phyloP scores from a whole-genome alignment of 768 basidiomycete species.

The Lactarius deliciosus region DNA sequence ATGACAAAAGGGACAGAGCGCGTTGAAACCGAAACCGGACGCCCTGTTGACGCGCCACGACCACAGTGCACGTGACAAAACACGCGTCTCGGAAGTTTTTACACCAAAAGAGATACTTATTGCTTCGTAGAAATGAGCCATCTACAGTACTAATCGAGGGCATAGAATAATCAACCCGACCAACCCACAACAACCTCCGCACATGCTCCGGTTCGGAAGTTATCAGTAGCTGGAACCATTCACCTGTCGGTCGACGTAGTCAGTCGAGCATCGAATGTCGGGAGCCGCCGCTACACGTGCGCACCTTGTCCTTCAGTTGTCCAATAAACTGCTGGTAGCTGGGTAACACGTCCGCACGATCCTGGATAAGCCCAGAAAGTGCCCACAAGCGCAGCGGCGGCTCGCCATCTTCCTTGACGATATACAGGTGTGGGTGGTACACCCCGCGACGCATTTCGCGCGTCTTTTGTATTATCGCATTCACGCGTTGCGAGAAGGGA shows the following conservation, averaged over 20 bases:
- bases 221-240: slow-evolving; percentile 31
- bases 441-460: slow-evolving; percentile 91
- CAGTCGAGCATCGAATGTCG: slow-evolving; percentile 17
- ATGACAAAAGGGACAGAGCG: not conserved
- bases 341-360: slow-evolving; percentile 90
- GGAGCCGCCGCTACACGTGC: slow-evolving; percentile 3
- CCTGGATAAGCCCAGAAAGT: slow-evolving; percentile 89
- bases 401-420: slow-evolving; percentile 98
- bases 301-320: slow-evolving; percentile 86
- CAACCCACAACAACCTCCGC: not conserved
- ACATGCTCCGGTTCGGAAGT: not conserved
- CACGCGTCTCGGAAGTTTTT: not conserved
- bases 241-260: slow-evolving; percentile 23
- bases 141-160: slow-evolving; percentile 24
- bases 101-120: not conserved
- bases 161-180: slow-evolving; percentile 16
- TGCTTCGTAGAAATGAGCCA: slow-evolving; percentile 4
- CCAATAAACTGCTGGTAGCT: slow-evolving; percentile 96
- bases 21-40: not conserved
- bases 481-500: slow-evolving; percentile 92
- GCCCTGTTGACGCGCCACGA: not conserved
- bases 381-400: slow-evolving; percentile 95
- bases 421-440: slow-evolving; percentile 91
- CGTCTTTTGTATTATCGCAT: slow-evolving; percentile 90
- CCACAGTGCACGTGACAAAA: not conserved